A percentile compares a stretch with the other conserved stretches of the same genome.
Evolutionary conservation across 1,284 basidiomycete genomes (phyloP).

Genomic region (Ustilago xerochloae): DNA sequence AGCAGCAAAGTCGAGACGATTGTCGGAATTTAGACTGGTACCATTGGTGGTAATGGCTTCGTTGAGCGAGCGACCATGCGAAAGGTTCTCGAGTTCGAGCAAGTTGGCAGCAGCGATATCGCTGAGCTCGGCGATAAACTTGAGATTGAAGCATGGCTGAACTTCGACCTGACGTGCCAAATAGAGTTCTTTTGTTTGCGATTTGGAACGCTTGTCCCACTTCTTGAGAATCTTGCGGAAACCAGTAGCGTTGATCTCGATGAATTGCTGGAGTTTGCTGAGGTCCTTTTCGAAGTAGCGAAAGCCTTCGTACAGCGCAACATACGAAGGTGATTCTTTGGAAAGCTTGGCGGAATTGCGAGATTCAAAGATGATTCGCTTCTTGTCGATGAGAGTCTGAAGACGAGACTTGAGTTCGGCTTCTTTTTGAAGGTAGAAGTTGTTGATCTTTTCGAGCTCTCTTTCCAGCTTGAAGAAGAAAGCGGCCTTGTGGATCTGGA

Average conservation of each 20-base stretch:
- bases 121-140: slow-evolving; percentile 95
- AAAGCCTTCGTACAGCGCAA: slow-evolving; percentile 91
- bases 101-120: slow-evolving; percentile 94
- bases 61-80: slow-evolving; percentile 51
- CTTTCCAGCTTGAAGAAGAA: slow-evolving; percentile 99
- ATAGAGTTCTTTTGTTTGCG: slow-evolving; percentile 94
- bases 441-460: slow-evolving; percentile 99
- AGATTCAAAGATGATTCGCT: slow-evolving; percentile 72
- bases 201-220: slow-evolving; percentile 96
- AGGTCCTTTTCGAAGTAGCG: slow-evolving; percentile 92
- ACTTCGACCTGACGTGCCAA: slow-evolving; percentile 96
- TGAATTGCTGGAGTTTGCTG: slow-evolving; percentile 94
- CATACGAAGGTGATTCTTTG: slow-evolving; percentile 63
- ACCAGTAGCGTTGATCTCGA: slow-evolving; percentile 97
- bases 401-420: slow-evolving; percentile 89
- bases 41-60: slow-evolving; percentile 26
- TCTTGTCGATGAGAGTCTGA: slow-evolving; percentile 93
- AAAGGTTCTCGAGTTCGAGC: slow-evolving; percentile 83
- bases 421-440: slow-evolving; percentile 98
- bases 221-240: slow-evolving; percentile 99
- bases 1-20: slow-evolving; percentile 64
- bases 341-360: slow-evolving; percentile 55
- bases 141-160: slow-evolving; percentile 82
- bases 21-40: slow-evolving; percentile 53
- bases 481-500: slow-evolving; percentile 86